Conservation (phyloP, 139 green algal genomes). For the Picochlorum sp. region DNA sequence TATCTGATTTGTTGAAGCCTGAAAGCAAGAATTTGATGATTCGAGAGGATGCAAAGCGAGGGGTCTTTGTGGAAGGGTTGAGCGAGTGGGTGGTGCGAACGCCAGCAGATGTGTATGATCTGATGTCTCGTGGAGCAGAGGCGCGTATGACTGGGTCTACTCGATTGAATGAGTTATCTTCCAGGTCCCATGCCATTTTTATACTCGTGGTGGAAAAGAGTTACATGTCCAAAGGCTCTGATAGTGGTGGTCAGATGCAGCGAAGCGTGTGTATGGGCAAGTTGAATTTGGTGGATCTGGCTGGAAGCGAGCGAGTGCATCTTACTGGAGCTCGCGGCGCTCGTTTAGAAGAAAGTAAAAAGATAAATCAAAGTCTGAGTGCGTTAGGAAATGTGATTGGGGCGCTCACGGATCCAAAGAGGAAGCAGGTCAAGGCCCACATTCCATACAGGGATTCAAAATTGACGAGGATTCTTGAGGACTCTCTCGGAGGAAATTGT, state of each 20-base stretch:
- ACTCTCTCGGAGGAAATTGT: constrained; percentile 90
- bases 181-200: constrained; percentile 82
- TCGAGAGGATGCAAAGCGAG: constrained; percentile 78
- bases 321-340: constrained; percentile 82
- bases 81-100: constrained; percentile 90
- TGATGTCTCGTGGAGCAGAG: constrained; percentile 74
- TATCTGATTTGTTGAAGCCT: constrained; percentile 91
- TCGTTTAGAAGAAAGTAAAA: constrained; percentile 93
- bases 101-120: constrained; percentile 63
- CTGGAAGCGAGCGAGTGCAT: constrained; percentile 86
- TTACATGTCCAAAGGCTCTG: constrained; percentile 2
- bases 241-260: constrained; percentile 4
- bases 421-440: constrained; percentile 43
- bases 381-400: constrained; percentile 95
- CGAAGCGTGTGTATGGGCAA: constrained; percentile 75
- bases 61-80: constrained; percentile 82
- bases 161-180: constrained; percentile 87
- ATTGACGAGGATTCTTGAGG: constrained; percentile 91
- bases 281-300: constrained; percentile 96
- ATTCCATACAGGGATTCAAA: constrained; percentile 92
- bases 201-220: constrained; percentile 94
- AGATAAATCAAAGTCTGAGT: constrained; percentile 90
- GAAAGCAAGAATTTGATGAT: constrained; percentile 73
- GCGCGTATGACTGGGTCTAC: constrained; percentile 79
- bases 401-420: constrained; percentile 72